Evolutionary conservation across 176 grass and related monocot genomes (phyloP).

Genomic region (Themeda triandra): DNA sequence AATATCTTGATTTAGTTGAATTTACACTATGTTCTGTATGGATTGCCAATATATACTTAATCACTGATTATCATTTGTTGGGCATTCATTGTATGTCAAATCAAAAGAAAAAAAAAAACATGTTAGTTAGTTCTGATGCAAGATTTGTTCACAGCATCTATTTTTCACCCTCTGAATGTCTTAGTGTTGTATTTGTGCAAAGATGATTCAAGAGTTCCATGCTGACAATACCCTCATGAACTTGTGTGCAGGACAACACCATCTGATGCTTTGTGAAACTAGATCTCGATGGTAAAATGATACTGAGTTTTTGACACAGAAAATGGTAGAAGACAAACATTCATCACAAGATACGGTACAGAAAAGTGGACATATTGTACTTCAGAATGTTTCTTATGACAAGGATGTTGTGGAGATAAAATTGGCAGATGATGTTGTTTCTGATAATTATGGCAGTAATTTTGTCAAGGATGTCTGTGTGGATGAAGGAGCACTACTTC

Average conservation of each 20-base stretch:
- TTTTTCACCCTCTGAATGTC: slow-evolving; percentile 10
- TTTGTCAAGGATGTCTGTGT: slow-evolving; percentile 87
- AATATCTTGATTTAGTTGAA: neutral
- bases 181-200: neutral
- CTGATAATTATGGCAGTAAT: slow-evolving; percentile 30
- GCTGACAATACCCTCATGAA: neutral
- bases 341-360: slow-evolving; percentile 27
- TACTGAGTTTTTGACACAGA: slow-evolving; percentile 1
- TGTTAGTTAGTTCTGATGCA: neutral
- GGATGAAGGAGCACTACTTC: slow-evolving; percentile 43
- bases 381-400: slow-evolving; percentile 45
- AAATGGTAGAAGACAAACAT: slow-evolving; percentile 45
- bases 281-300: neutral
- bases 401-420: slow-evolving; percentile 69
- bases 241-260: slow-evolving; percentile 3
- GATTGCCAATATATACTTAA: slow-evolving; percentile 12
- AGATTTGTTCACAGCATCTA: neutral
- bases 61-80: neutral
- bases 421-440: slow-evolving; percentile 41
- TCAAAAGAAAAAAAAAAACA: neutral
- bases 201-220: slow-evolving; percentile 1
- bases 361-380: slow-evolving; percentile 21
- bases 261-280: slow-evolving; percentile 17
- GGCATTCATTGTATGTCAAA: neutral
- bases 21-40: slow-evolving; percentile 16